Evolutionary conservation across 2,329 filamentous ascomycete species (phyloP), one percentile per base, ranked within the genome.

Genomic region (Trichoderma aggressivum): DNA sequence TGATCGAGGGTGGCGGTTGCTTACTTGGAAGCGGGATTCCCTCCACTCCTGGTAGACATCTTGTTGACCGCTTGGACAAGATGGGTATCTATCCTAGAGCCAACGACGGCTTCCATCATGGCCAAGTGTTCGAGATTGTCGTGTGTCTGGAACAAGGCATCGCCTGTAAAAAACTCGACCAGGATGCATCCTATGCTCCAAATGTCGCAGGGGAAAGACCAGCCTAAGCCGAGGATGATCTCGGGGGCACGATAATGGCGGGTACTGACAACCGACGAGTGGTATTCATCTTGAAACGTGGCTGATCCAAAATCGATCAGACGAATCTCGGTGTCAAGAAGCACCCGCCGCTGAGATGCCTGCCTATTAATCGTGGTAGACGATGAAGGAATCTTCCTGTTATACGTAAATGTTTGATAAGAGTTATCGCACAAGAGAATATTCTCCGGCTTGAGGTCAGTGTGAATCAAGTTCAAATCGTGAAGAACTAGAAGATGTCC

Each of bases 401-500:
- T 91, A 77, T 92, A 92, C 2, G 89, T 91, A 75, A 92, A 92
- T 1, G 89, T 91, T 77, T 92, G 90, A 74, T 91, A 92, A 3
- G 85, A 82, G 75, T 86, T 89, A 73, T 91, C 86, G 74, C 88
- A 90, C 12, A 92, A 84, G 32, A 92, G 84, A 73, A 92, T 92
- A 75, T 92, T 92, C 77, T 92, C 90, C 0, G 90, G 90, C 78
- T 92, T 92, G 61, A 92, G 80, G 78, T 92, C 90, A 11, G 96
- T 99, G 80, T 99, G 96, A 73, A 99, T 98, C 74, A 99, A 88
- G 80, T 98, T 97, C 21, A 99, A 88, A 81, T 99, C 96, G 79
- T 99, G 96, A 26, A 99, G 86, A 81, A 98, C 94, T 97, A 66
- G 16, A 66, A 55, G 32, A 1, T 7, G 12, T 12, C 21, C 3